Percentiles rank a stretch among this genome's conserved stretches.
Conservation (phyloP, 768 basidiomycete genomes). For the Pleurotus salmoneostramineus region DNA sequence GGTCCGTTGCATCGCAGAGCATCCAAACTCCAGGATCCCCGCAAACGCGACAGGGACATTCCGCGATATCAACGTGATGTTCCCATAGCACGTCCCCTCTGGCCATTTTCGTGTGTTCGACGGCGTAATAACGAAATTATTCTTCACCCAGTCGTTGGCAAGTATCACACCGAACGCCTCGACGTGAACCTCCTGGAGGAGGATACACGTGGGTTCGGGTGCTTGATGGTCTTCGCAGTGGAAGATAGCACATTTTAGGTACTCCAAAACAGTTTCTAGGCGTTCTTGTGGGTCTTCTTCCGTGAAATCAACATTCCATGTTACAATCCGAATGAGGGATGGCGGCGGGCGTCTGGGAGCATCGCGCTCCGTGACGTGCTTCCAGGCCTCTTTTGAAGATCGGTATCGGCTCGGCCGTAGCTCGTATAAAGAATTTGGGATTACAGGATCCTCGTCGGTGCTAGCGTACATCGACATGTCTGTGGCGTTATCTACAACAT, state of each 20-base stretch:
- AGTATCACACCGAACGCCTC: slow-evolving; percentile 45
- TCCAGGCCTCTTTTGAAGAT: slow-evolving; percentile 36
- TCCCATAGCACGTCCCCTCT: slow-evolving; percentile 48
- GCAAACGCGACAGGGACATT: slow-evolving; percentile 45
- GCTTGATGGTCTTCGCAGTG: slow-evolving; percentile 37
- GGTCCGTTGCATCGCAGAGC: slow-evolving; percentile 46
- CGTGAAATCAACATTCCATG: slow-evolving; percentile 69
- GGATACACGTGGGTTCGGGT: slow-evolving; percentile 57
- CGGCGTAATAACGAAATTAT: slow-evolving; percentile 57
- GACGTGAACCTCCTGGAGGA: slow-evolving; percentile 65
- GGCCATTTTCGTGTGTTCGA: slow-evolving; percentile 54
- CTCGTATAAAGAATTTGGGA: slow-evolving; percentile 23
- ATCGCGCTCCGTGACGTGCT: slow-evolving; percentile 36
- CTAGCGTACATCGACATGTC: neutral
- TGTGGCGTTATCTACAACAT: neutral
- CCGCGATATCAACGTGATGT: slow-evolving; percentile 64
- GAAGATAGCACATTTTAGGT: slow-evolving; percentile 54
- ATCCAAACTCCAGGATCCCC: slow-evolving; percentile 48
- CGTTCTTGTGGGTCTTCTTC: slow-evolving; percentile 35
- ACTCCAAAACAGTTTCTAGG: slow-evolving; percentile 41
- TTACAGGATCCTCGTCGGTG: slow-evolving; percentile 6
- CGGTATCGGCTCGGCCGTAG: slow-evolving; percentile 38
- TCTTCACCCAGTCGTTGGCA: slow-evolving; percentile 57
- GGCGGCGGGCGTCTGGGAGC: slow-evolving; percentile 31
- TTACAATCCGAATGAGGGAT: slow-evolving; percentile 50